Conservation (phyloP, 1,284 basidiomycete species). For the Abortiporus biennis region DNA sequence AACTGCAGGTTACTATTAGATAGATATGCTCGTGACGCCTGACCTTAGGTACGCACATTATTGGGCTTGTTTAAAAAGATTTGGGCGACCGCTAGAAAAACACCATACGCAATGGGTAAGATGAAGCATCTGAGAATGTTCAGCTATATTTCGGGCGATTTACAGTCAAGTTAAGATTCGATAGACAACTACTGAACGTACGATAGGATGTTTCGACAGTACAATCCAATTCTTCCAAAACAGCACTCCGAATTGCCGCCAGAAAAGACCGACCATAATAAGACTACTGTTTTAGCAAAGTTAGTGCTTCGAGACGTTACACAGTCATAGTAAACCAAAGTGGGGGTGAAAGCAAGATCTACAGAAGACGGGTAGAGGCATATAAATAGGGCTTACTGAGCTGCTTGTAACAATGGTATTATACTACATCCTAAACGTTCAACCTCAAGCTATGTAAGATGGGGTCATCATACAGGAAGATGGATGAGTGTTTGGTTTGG, state of each 20-base stretch:
- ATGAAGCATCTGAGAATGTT: constrained; percentile 65
- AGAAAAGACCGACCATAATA: too few species aligned
- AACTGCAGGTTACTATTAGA: constrained; percentile 39
- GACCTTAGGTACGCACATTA: constrained; percentile 41
- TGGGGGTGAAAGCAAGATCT: too few species aligned
- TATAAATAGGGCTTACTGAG: too few species aligned
- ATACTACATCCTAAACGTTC: too few species aligned
- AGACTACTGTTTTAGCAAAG: too few species aligned
- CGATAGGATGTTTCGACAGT: constrained; percentile 55
- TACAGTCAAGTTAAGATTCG: not conserved
- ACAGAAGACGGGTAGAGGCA: too few species aligned
- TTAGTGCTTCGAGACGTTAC: too few species aligned
- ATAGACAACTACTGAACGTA: constrained; percentile 28
- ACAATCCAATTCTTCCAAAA: constrained; percentile 76
- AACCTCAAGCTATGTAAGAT: too few species aligned
- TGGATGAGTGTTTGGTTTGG: too few species aligned
- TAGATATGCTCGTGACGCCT: constrained; percentile 9
- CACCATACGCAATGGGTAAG: constrained; percentile 62
- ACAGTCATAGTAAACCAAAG: too few species aligned
- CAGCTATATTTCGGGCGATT: constrained; percentile 30
- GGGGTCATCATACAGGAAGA: too few species aligned
- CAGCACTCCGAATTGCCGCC: constrained; percentile 57
- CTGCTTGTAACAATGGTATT: too few species aligned
- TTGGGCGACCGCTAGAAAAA: constrained; percentile 63
- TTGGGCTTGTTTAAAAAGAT: constrained; percentile 49